A percentile compares a stretch with the other conserved stretches of the same genome.
These are phyloP conservation scores for Psilocybe mexicana DNA, from an alignment of 1,284 basidiomycete genomes.

Conservation along the genomic window DNA sequence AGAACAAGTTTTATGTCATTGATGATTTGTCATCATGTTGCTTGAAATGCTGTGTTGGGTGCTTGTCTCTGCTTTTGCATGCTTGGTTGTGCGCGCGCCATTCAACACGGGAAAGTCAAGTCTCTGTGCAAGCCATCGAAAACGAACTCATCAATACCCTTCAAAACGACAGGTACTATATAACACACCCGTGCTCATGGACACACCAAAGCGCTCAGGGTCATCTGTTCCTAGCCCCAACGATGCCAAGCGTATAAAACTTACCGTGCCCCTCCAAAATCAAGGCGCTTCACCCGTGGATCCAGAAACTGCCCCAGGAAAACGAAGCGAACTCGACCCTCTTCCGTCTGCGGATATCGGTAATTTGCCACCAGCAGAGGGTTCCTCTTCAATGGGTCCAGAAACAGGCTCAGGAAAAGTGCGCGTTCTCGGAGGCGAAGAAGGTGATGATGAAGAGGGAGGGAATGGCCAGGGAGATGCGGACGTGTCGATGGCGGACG, in stretches of 20 bases:
- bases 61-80: constrained; percentile 13
- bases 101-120: constrained; percentile 9
- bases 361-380: constrained; percentile 60
- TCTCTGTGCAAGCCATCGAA: constrained; percentile 7
- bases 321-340: constrained; percentile 76
- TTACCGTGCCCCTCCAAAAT: constrained; percentile 59
- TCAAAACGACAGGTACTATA: not conserved
- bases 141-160: not conserved
- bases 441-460: constrained; percentile 63
- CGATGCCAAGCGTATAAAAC: constrained; percentile 66
- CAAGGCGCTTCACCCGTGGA: constrained; percentile 71
- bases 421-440: constrained; percentile 59
- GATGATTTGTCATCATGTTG: no score
- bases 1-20: no score
- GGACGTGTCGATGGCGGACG: constrained; percentile 71
- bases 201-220: constrained; percentile 73
- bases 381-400: constrained; percentile 36
- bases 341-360: constrained; percentile 69
- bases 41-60: not conserved
- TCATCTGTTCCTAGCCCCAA: constrained; percentile 58
- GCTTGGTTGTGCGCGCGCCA: constrained; percentile 10
- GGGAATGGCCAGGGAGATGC: constrained; percentile 44
- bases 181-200: constrained; percentile 40
- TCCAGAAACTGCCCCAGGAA: constrained; percentile 72
- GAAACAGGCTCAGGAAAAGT: constrained; percentile 49